Evolutionary conservation across 2,329 filamentous ascomycete species (phyloP).

Genomic region (Trichoderma endophyticum): DNA sequence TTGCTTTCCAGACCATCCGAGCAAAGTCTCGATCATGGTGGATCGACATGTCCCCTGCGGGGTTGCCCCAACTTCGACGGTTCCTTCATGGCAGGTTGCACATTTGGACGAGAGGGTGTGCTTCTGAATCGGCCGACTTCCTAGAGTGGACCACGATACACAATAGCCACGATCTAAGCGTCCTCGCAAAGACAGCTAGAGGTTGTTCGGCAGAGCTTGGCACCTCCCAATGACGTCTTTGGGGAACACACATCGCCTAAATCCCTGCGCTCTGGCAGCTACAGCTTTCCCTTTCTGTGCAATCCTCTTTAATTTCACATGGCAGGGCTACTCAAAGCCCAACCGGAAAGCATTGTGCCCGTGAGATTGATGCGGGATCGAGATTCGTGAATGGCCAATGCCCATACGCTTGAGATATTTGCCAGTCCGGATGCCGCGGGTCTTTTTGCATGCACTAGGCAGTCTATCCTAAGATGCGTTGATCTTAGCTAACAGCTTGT

Average conservation of each 20-base stretch:
- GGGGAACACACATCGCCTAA: not conserved
- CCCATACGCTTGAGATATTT: not conserved
- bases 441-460: not conserved
- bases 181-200: not conserved
- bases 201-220: not conserved
- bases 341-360: not conserved
- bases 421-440: not conserved
- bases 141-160: not conserved
- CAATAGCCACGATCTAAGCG: not conserved
- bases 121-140: not conserved
- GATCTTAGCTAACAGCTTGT: slow-evolving; percentile 4
- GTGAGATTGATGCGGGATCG: not conserved
- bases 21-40: not conserved
- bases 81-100: not conserved
- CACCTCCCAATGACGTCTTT: not conserved
- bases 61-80: not conserved
- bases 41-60: slow-evolving; percentile 2
- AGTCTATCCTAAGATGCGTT: not conserved
- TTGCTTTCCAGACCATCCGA: not conserved
- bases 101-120: not conserved
- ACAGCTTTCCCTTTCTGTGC: not conserved
- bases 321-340: not conserved
- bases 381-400: not conserved
- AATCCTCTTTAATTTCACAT: not conserved
- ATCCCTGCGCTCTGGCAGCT: not conserved